Percentiles rank a stretch among this genome's conserved stretches.
phyloP scores from a whole-genome alignment of 2,329 filamentous ascomycete species.

The Alternaria viburni region DNA sequence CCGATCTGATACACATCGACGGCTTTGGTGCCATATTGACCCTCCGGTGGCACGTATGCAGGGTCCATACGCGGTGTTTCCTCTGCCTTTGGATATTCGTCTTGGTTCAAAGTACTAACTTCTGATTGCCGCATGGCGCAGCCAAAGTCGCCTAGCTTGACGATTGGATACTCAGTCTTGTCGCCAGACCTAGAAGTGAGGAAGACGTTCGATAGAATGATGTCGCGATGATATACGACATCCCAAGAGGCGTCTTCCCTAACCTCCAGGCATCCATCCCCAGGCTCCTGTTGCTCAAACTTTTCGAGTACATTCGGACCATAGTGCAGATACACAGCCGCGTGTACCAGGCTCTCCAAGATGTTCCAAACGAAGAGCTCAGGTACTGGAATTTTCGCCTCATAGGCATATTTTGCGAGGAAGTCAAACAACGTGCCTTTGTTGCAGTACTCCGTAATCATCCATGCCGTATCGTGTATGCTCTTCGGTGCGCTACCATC shows the following conservation, averaged over 20 bases:
- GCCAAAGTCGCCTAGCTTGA: background rate
- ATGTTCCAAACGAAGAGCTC: background rate
- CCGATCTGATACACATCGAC: background rate
- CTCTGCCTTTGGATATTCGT: background rate
- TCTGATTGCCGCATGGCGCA: background rate
- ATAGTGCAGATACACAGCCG: background rate
- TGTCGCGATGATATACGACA: background rate
- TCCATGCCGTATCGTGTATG: background rate
- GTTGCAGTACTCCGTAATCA: slow-evolving; percentile 1
- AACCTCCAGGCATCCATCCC: background rate
- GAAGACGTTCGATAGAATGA: background rate
- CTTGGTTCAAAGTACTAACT: background rate
- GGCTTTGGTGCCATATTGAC: background rate
- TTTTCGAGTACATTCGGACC: background rate
- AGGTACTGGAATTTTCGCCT: background rate
- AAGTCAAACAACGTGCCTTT: background rate
- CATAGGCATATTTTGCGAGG: background rate
- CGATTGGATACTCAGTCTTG: background rate
- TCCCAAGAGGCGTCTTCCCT: background rate
- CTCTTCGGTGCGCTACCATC: background rate
- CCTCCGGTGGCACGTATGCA: background rate
- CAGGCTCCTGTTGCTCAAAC: background rate
- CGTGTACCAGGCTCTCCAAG: background rate
- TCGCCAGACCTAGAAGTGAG: background rate
- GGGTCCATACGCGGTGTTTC: background rate